A percentile compares a stretch with the other conserved stretches of the same genome.
These are phyloP conservation scores for Termitomyces titanicus DNA, from an alignment of 768 basidiomycete genomes.

Conservation along the genomic window DNA sequence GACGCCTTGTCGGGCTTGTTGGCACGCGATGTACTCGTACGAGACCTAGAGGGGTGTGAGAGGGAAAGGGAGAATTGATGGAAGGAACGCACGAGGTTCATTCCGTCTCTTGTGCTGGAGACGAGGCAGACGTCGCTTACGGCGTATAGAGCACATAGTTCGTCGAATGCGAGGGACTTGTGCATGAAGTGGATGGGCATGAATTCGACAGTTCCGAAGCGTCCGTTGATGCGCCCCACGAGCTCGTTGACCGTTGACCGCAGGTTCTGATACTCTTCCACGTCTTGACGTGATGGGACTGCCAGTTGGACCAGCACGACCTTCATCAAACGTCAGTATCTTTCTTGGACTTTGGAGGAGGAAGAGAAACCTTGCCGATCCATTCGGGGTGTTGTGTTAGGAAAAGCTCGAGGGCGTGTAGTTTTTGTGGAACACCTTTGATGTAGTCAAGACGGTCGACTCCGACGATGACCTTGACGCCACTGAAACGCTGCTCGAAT, in stretches of 20 bases:
- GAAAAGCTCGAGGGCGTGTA: conserved; percentile 96
- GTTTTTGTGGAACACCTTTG: conserved; percentile 98
- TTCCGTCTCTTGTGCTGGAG: conserved; percentile 93
- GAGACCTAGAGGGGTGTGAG: conserved; percentile 67
- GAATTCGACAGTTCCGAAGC: conserved; percentile 98
- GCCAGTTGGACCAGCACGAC: conserved; percentile 96
- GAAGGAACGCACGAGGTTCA: conserved; percentile 84
- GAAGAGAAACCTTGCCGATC: conserved; percentile 80
- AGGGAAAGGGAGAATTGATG: background rate
- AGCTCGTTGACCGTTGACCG: conserved; percentile 95
- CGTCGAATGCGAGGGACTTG: conserved; percentile 89
- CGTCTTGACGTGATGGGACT: conserved; percentile 95
- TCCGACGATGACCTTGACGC: conserved; percentile 96
- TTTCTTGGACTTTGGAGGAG: background rate
- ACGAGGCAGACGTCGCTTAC: conserved; percentile 96
- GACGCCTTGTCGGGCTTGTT: conserved; percentile 87
- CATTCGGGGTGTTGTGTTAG: conserved; percentile 97
- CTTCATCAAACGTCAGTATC: conserved; percentile 31
- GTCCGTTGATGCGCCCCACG: conserved; percentile 97
- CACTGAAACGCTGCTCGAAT: conserved; percentile 87
- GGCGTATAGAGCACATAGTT: conserved; percentile 96
- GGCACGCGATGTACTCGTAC: conserved; percentile 97
- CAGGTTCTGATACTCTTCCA: conserved; percentile 98
- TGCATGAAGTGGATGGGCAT: conserved; percentile 99
- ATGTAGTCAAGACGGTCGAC: conserved; percentile 99